Evolutionary conservation across 2,329 filamentous ascomycete genomes (phyloP).

Genomic region (Diaporthe sp.): DNA sequence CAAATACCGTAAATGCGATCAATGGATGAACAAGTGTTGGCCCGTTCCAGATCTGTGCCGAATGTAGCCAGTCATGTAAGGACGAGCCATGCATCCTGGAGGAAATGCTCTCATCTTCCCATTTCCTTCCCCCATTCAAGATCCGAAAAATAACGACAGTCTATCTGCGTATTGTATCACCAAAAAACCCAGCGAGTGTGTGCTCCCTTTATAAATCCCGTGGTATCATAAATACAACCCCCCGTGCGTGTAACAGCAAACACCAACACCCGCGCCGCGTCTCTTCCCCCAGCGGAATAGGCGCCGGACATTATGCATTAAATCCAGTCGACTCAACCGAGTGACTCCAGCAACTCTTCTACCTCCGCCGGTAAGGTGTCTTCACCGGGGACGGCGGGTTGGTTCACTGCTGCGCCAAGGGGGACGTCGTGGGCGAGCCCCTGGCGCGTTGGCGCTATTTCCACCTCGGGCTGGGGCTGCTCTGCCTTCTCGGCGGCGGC

Average conservation of each 20-base stretch:
- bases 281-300: not conserved
- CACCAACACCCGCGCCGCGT: not conserved
- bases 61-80: not conserved
- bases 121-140: no score
- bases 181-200: not conserved
- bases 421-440: not conserved
- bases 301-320: not conserved
- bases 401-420: not conserved
- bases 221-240: slow-evolving; percentile 34
- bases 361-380: not conserved
- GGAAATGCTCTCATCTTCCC: no score
- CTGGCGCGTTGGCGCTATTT: not conserved
- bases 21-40: not conserved
- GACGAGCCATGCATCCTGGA: not conserved
- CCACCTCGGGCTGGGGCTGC: not conserved
- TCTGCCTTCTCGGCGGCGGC: not conserved
- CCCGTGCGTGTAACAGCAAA: no score
- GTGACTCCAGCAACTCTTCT: not conserved
- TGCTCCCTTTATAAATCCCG: not conserved
- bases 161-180: not conserved
- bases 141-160: not conserved
- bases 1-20: not conserved
- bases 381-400: not conserved
- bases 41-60: not conserved
- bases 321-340: not conserved